Evolutionary conservation across 208 protist genomes (phyloP).

Genomic region (Acanthamoeba castellanii): DNA sequence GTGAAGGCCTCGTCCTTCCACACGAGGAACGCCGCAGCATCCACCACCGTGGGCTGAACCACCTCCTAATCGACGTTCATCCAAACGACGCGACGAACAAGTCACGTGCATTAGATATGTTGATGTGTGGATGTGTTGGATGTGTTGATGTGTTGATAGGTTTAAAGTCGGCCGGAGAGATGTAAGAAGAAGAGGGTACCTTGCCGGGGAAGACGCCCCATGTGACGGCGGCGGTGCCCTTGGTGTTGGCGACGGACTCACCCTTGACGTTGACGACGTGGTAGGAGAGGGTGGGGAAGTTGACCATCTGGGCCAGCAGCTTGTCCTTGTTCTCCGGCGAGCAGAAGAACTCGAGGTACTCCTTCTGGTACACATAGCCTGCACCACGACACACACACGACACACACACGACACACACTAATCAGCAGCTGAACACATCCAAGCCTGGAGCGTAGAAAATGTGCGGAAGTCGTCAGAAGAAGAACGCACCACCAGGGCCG

Average conservation of each 20-base stretch:
- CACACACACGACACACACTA: neutral
- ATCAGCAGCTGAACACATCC: neutral
- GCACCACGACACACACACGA: neutral
- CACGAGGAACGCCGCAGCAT: slow-evolving; percentile 84
- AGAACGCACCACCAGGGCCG: slow-evolving; percentile 79
- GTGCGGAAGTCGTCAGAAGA: neutral
- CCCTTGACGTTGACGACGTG: slow-evolving; percentile 85
- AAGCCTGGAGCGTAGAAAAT: no score
- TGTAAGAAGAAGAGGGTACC: neutral
- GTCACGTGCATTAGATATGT: neutral
- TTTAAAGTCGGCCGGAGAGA: neutral
- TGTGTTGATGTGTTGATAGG: no score
- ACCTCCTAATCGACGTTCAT: slow-evolving; percentile 80
- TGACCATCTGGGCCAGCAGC: slow-evolving; percentile 78
- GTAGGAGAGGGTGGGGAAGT: slow-evolving; percentile 85
- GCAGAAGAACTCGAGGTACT: slow-evolving; percentile 92
- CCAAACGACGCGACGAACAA: neutral
- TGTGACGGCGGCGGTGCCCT: slow-evolving; percentile 85
- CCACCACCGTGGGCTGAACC: slow-evolving; percentile 92
- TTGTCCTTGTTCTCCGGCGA: slow-evolving; percentile 78
- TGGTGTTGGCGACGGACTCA: slow-evolving; percentile 78
- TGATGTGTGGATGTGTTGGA: neutral
- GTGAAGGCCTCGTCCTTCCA: slow-evolving; percentile 90
- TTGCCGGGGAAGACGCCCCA: slow-evolving; percentile 92
- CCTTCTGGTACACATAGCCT: slow-evolving; percentile 90